These are phyloP conservation scores for Globisporangium heterothallicum DNA, from an alignment of 352 stramenopile genomes.

Conservation along the genomic window DNA sequence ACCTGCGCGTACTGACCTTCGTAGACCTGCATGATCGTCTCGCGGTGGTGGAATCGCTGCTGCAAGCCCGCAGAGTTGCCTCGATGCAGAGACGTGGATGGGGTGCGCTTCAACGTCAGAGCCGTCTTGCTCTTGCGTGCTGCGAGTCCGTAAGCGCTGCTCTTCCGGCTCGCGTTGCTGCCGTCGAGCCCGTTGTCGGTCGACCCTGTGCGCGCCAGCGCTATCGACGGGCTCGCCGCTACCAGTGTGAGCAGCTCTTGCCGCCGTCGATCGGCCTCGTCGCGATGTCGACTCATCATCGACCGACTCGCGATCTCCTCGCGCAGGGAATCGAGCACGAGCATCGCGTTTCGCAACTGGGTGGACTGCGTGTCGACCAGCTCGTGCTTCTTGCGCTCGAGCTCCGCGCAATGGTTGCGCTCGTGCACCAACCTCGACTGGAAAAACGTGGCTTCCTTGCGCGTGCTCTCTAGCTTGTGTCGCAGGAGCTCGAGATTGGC, in stretches of 20 bases:
- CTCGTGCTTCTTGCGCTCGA: conserved; percentile 21
- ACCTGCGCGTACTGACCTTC: conserved; percentile 55
- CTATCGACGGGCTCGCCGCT: not conserved
- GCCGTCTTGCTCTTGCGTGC: not conserved
- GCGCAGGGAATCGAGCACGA: conserved; percentile 39
- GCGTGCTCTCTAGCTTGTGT: conserved; percentile 18
- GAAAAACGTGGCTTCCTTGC: conserved; percentile 28
- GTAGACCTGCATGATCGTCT: conserved; percentile 56
- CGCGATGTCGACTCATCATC: conserved; percentile 29
- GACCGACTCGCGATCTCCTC: conserved; percentile 42
- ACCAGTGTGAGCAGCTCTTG: conserved; percentile 4
- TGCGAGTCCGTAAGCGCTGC: not conserved
- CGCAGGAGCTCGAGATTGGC: conserved; percentile 32
- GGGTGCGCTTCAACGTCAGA: conserved; percentile 1
- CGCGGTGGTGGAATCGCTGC: conserved; percentile 18
- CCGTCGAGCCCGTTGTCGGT: not conserved
- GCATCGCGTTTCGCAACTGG: conserved; percentile 25
- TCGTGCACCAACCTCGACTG: conserved; percentile 32
- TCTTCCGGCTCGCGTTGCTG: not conserved
- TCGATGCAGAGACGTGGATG: conserved; percentile 12
- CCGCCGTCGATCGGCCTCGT: conserved; percentile 4
- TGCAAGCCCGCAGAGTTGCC: conserved; percentile 26
- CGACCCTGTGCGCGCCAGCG: not conserved
- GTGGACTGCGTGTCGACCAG: conserved; percentile 17
- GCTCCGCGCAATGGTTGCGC: conserved; percentile 25